Evolutionary conservation across 495 filamentous ascomycete genomes (phyloP).

Genomic region (Aspergillus bertholletiae): DNA sequence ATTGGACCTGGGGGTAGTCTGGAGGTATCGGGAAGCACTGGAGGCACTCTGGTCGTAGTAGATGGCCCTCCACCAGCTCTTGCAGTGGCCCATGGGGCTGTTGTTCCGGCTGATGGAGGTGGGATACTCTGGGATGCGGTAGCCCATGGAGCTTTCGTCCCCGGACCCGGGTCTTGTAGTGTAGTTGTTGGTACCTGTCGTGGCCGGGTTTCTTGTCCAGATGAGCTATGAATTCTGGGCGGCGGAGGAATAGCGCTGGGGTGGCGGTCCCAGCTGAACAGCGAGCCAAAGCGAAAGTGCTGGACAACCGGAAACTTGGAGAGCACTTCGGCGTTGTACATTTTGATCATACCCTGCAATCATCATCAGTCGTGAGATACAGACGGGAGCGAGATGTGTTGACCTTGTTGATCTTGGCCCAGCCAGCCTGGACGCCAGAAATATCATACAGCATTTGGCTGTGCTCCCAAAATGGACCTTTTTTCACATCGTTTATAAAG

Average conservation of each 20-base stretch:
- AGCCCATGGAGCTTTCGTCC: slow-evolving; percentile 50
- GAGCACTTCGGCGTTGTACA: slow-evolving; percentile 68
- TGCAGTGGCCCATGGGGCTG: slow-evolving; percentile 42
- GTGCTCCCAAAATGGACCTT: slow-evolving; percentile 97
- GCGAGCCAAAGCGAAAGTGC: slow-evolving; percentile 69
- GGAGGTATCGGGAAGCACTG: slow-evolving; percentile 29
- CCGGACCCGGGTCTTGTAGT: slow-evolving; percentile 19
- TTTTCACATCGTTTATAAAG: slow-evolving; percentile 98
- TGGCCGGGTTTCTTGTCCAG: slow-evolving; percentile 46
- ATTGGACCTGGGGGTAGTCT: slow-evolving; percentile 34
- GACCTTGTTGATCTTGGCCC: slow-evolving; percentile 98
- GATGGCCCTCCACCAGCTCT: slow-evolving; percentile 14
- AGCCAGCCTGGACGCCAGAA: slow-evolving; percentile 81
- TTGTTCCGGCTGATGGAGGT: slow-evolving; percentile 25
- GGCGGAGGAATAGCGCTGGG: slow-evolving; percentile 51
- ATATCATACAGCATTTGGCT: slow-evolving; percentile 95
- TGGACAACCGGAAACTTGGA: slow-evolving; percentile 70
- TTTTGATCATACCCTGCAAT: slow-evolving; percentile 66
- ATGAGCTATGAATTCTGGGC: slow-evolving; percentile 53
- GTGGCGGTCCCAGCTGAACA: slow-evolving; percentile 80
- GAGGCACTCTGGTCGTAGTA: slow-evolving; percentile 3
- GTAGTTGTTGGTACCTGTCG: slow-evolving; percentile 17
- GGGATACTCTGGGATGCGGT: slow-evolving; percentile 16
- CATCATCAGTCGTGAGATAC: slow-evolving; percentile 1
- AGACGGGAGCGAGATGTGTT: not conserved